These are phyloP conservation scores for Zalaria sp. DNA, from an alignment of 2,329 filamentous ascomycete species.

Conservation along the genomic window DNA sequence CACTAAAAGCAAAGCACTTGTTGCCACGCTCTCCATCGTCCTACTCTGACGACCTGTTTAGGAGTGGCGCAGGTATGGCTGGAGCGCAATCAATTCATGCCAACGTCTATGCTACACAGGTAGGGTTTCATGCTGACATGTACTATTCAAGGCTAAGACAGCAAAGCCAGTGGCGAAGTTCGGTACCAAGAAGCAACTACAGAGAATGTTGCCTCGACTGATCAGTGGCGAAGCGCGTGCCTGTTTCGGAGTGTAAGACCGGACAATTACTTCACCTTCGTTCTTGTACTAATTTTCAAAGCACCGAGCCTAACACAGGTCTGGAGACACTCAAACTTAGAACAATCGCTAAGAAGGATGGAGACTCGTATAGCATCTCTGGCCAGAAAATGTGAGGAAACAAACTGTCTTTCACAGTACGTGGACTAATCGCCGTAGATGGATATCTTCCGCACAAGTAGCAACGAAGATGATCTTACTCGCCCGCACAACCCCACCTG, in stretches of 20 bases:
- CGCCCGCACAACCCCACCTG: conserved; percentile 57
- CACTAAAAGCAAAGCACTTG: neutral
- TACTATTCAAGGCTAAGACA: too few relatives aligned
- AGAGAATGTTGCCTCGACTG: conserved; percentile 52
- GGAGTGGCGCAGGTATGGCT: conserved; percentile 62
- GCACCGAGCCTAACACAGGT: conserved; percentile 66
- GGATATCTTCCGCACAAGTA: conserved; percentile 77
- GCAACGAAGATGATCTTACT: conserved; percentile 73
- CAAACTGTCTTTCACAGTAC: too few relatives aligned
- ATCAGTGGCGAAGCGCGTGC: conserved; percentile 57
- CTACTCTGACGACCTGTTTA: conserved; percentile 5
- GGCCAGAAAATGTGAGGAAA: conserved; percentile 55
- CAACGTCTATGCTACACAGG: conserved; percentile 60
- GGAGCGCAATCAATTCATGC: conserved; percentile 45
- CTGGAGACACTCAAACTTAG: conserved; percentile 61
- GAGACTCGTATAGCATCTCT: conserved; percentile 48
- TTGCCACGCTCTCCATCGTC: conserved; percentile 11
- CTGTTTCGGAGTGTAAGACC: conserved; percentile 54
- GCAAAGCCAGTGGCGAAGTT: conserved; percentile 50
- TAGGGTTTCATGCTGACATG: too few relatives aligned
- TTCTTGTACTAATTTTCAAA: conserved; percentile 6
- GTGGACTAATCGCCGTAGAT: conserved; percentile 19
- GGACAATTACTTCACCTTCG: conserved; percentile 8
- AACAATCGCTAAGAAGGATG: conserved; percentile 47
- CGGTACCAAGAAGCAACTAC: conserved; percentile 49